These are phyloP conservation scores for Quercus alba DNA, from an alignment of 306 rosid genomes.

Conservation along the genomic window DNA sequence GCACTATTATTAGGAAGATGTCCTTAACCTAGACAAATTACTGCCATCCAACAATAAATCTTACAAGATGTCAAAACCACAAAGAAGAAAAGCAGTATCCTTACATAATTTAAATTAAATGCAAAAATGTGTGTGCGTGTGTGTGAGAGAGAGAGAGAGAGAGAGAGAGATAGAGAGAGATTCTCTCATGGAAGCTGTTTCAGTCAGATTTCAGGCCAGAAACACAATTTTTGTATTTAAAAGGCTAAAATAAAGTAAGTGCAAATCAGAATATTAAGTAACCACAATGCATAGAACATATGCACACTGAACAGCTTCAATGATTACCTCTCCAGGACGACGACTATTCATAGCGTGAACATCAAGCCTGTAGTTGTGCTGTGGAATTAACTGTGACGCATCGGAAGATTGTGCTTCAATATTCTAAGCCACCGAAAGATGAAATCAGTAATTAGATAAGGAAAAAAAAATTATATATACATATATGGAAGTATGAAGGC, in stretches of 20 bases:
- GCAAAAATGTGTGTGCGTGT: neutral
- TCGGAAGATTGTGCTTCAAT: constrained; percentile 85
- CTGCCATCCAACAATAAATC: neutral
- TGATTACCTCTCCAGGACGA: constrained; percentile 87
- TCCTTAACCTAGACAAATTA: neutral
- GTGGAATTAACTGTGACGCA: constrained; percentile 80
- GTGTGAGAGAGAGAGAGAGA: neutral
- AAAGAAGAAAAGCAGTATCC: neutral
- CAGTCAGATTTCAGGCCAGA: neutral
- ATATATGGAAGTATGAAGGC: neutral
- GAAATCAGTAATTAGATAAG: constrained; percentile 19
- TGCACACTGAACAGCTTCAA: constrained; percentile 17
- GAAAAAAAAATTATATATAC: neutral
- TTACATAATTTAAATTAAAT: constrained; percentile 7
- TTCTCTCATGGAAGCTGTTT: neutral
- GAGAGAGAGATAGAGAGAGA: neutral
- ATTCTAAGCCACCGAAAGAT: constrained; percentile 53
- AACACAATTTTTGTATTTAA: neutral
- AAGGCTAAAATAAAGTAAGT: neutral
- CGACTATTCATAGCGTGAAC: constrained; percentile 82
- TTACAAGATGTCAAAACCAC: neutral
- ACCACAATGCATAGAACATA: constrained; percentile 4
- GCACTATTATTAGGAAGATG: constrained; percentile 8
- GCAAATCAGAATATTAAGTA: neutral
- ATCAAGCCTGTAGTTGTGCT: constrained; percentile 97